These are phyloP conservation scores for Colletotrichum spinosum DNA, from an alignment of 2,329 filamentous ascomycete species.

Conservation along the genomic window DNA sequence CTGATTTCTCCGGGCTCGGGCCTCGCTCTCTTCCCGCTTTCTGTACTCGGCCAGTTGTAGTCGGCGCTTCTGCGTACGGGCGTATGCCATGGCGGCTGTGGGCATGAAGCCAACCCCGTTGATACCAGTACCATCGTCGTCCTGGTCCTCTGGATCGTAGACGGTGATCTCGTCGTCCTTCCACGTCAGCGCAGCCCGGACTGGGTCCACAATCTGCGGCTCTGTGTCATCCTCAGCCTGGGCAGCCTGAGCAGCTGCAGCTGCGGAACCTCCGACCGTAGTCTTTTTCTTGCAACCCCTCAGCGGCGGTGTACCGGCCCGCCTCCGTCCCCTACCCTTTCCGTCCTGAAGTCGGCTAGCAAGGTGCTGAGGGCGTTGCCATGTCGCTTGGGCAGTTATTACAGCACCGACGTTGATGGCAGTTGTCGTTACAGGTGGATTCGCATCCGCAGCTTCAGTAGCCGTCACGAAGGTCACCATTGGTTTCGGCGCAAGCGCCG, in stretches of 20 bases:
- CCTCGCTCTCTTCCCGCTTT: conserved; percentile 70
- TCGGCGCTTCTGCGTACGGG: conserved; percentile 65
- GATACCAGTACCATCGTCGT: conserved; percentile 75
- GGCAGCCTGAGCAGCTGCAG: conserved; percentile 7
- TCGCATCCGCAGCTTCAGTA: conserved; percentile 1
- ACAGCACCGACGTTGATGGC: conserved; percentile 30
- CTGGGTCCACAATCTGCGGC: conserved; percentile 58
- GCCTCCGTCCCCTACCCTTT: conserved; percentile 49
- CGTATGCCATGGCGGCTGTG: conserved; percentile 69
- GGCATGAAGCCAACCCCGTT: conserved; percentile 77
- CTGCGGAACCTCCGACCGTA: conserved; percentile 14
- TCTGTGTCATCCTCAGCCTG: conserved; percentile 46
- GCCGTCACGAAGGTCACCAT: not conserved
- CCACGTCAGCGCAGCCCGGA: conserved; percentile 73
- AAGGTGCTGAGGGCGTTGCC: conserved; percentile 51
- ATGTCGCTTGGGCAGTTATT: not conserved
- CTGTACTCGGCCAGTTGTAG: conserved; percentile 73
- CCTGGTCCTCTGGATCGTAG: conserved; percentile 72
- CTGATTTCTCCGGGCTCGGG: conserved; percentile 66
- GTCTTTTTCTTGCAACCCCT: conserved; percentile 32
- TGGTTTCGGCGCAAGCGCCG: conserved; percentile 8
- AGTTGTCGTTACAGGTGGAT: conserved; percentile 32
- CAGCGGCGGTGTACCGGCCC: conserved; percentile 53
- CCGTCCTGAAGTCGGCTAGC: conserved; percentile 54
- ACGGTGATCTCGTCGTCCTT: conserved; percentile 76